Evolutionary conservation across 2,329 filamentous ascomycete species (phyloP).

Genomic region (Fusarium vanettenii): DNA sequence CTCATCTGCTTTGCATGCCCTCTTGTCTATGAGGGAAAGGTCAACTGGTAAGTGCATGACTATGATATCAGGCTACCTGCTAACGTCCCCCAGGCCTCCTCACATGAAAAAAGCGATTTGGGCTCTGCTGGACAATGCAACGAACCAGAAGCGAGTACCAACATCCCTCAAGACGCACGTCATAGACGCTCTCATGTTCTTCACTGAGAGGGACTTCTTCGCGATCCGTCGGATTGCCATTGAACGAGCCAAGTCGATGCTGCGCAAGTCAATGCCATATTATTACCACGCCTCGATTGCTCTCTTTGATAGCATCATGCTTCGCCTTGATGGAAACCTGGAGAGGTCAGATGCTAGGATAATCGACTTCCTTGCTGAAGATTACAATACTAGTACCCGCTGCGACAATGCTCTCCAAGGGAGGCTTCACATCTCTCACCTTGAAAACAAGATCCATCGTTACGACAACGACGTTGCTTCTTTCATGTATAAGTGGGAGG

Average conservation of each 20-base stretch:
- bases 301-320: conserved; percentile 48
- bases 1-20: conserved; percentile 46
- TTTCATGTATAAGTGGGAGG: conserved; percentile 48
- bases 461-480: conserved; percentile 46
- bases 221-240: conserved; percentile 40
- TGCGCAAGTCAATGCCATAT: conserved; percentile 46
- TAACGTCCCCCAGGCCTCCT: conserved; percentile 34
- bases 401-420: conserved; percentile 46
- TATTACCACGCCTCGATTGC: conserved; percentile 47
- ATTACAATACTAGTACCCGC: conserved; percentile 25
- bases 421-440: conserved; percentile 49
- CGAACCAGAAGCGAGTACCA: conserved; percentile 22
- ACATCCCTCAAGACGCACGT: conserved; percentile 27
- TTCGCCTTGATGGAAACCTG: conserved; percentile 42
- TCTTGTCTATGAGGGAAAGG: conserved; percentile 48
- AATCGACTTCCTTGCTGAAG: conserved; percentile 36
- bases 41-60: conserved; percentile 38
- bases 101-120: conserved; percentile 43
- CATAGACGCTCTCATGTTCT: conserved; percentile 47
- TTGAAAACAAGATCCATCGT: conserved; percentile 50
- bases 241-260: conserved; percentile 36
- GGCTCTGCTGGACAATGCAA: conserved; percentile 39
- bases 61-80: rapidly evolving
- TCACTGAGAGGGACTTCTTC: conserved; percentile 47
- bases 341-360: conserved; percentile 42